Evolutionary conservation across 352 stramenopile species (phyloP).

Genomic region (Phytophthora citrophthora): DNA sequence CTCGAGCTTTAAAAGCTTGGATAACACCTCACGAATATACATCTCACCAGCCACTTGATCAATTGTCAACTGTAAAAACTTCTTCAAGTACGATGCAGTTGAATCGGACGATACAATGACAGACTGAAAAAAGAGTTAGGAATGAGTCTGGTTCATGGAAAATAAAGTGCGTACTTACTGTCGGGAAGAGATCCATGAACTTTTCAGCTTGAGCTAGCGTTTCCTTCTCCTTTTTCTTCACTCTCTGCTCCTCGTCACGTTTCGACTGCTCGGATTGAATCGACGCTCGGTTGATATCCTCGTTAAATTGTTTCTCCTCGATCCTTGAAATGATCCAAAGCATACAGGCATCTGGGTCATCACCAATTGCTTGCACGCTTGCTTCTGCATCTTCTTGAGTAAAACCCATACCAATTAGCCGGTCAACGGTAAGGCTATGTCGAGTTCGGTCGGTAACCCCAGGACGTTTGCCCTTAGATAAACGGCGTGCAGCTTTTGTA

Average conservation of each 20-base stretch:
- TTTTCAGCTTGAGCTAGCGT: slow-evolving; percentile 52
- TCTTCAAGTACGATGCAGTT: slow-evolving; percentile 44
- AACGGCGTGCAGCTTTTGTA: slow-evolving; percentile 21
- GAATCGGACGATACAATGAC: slow-evolving; percentile 58
- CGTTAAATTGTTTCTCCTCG: slow-evolving; percentile 73
- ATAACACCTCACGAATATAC: slow-evolving; percentile 59
- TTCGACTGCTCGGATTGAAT: slow-evolving; percentile 81
- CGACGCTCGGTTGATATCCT: slow-evolving; percentile 75
- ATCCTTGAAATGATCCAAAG: slow-evolving; percentile 80
- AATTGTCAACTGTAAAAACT: slow-evolving; percentile 57
- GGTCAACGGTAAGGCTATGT: slow-evolving; percentile 63
- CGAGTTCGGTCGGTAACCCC: slow-evolving; percentile 34
- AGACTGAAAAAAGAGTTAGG: slow-evolving; percentile 43
- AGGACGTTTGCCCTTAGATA: slow-evolving; percentile 16
- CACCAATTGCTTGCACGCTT: slow-evolving; percentile 61
- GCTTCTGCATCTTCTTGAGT: slow-evolving; percentile 62
- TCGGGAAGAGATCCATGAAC: slow-evolving; percentile 71
- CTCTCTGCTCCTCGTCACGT: slow-evolving; percentile 59
- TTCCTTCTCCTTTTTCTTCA: slow-evolving; percentile 67
- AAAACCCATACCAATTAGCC: slow-evolving; percentile 71
- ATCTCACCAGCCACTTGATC: slow-evolving; percentile 46
- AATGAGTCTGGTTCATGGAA: neutral
- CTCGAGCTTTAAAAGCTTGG: slow-evolving; percentile 73
- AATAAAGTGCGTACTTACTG: slow-evolving; percentile 37
- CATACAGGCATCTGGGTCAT: slow-evolving; percentile 79